These are phyloP conservation scores for Circinella umbellata DNA, from an alignment of 371 early-diverging fungal genomes.

Conservation along the genomic window DNA sequence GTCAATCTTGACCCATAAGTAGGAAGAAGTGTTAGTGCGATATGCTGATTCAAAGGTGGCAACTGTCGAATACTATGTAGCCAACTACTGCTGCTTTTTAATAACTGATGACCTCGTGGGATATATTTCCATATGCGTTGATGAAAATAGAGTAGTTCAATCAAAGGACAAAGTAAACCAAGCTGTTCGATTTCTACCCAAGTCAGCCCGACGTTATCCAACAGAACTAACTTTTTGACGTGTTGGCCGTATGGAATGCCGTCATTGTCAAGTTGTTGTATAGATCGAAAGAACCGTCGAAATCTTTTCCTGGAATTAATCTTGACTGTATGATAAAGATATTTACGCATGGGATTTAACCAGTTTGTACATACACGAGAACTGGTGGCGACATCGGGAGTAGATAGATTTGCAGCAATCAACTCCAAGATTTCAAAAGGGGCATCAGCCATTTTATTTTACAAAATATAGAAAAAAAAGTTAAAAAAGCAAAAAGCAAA, in stretches of 20 bases:
- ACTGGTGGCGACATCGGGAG: not conserved
- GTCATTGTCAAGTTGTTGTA: not conserved
- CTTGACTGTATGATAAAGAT: not conserved
- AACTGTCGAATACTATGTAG: not conserved
- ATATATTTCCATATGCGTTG: slow-evolving; percentile 5
- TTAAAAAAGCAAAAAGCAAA: too few species aligned
- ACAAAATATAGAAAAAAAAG: not conserved
- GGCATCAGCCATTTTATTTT: slow-evolving; percentile 1
- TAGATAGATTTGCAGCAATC: not conserved
- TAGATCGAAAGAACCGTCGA: slow-evolving; percentile 9
- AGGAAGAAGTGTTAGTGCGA: slow-evolving; percentile 1
- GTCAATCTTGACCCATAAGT: slow-evolving; percentile 1
- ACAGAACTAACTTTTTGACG: not conserved
- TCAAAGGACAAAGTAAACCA: not conserved
- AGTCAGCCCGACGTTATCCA: not conserved
- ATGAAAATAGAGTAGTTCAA: slow-evolving; percentile 1
- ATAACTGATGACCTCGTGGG: not conserved
- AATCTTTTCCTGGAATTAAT: not conserved
- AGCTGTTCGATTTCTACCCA: slow-evolving; percentile 4
- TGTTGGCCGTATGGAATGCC: slow-evolving; percentile 1
- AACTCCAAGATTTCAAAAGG: slow-evolving; percentile 7
- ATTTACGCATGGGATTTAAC: not conserved
- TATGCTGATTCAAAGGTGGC: not conserved
- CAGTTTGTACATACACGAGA: not conserved
- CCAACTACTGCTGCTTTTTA: not conserved